phyloP scores from a whole-genome alignment of 495 filamentous ascomycete genomes.

The Pyrenopolyporus hunteri region DNA sequence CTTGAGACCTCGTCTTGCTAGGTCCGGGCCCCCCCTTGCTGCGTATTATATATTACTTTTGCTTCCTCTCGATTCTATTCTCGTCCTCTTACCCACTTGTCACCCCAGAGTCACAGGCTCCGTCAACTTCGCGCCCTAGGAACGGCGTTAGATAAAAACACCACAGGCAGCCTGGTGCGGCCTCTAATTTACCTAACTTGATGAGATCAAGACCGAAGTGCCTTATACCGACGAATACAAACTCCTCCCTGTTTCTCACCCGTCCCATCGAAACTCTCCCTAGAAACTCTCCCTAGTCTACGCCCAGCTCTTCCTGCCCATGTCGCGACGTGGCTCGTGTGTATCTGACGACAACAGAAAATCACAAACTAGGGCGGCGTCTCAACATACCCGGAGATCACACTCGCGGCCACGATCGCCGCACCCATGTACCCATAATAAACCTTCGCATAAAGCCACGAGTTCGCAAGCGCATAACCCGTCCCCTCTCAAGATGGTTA shows the following conservation, averaged over 20 bases:
- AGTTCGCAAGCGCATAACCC: constrained; percentile 33
- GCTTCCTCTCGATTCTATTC: constrained; percentile 21
- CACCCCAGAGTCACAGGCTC: constrained; percentile 19
- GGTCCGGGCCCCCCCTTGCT: constrained; percentile 13
- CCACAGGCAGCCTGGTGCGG: constrained; percentile 30
- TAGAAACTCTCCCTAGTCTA: not conserved
- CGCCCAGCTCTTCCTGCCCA: constrained; percentile 14
- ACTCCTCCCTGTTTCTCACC: not conserved
- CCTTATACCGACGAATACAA: not conserved
- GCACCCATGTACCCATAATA: constrained; percentile 18
- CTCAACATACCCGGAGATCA: constrained; percentile 30
- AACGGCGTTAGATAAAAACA: constrained; percentile 22
- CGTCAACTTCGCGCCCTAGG: constrained; percentile 21
- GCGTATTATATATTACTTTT: constrained; percentile 29
- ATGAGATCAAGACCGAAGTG: constrained; percentile 2
- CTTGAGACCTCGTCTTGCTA: constrained; percentile 5
- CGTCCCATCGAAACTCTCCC: not conserved
- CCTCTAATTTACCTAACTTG: constrained; percentile 11
- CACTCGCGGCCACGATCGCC: constrained; percentile 38
- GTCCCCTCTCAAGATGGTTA: constrained; percentile 46
- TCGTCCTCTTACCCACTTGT: constrained; percentile 18
- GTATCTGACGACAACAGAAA: constrained; percentile 40
- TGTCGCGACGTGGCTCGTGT: constrained; percentile 41
- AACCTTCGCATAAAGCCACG: constrained; percentile 20
- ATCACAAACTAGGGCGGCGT: constrained; percentile 32